phyloP scores from a whole-genome alignment of 495 filamentous ascomycete genomes.

The Xylaria castorea region DNA sequence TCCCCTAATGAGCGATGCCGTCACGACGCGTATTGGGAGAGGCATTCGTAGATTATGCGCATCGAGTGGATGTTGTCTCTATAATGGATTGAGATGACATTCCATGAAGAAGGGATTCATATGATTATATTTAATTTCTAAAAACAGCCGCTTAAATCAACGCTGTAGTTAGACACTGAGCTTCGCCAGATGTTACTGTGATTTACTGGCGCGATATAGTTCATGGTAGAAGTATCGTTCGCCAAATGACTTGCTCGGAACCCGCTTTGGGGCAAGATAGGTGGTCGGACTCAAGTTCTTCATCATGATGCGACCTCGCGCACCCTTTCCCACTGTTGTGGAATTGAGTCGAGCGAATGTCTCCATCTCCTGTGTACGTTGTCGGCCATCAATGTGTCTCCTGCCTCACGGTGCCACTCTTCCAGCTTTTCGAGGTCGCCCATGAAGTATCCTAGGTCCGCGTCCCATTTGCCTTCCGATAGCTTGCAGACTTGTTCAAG shows the following conservation, averaged over 20 bases:
- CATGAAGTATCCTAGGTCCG: constrained; percentile 41
- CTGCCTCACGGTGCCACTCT: constrained; percentile 40
- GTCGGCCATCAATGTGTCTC: constrained; percentile 33
- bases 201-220: not conserved
- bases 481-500: constrained; percentile 36
- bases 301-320: constrained; percentile 14
- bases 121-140: not conserved
- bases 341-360: constrained; percentile 37
- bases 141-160: not conserved
- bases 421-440: constrained; percentile 40
- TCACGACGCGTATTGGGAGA: not conserved
- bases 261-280: not conserved
- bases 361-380: constrained; percentile 32
- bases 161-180: not conserved
- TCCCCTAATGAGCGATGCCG: not conserved
- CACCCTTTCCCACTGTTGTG: constrained; percentile 35
- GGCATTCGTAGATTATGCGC: not conserved
- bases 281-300: not conserved
- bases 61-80: not conserved
- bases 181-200: not conserved
- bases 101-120: not conserved
- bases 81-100: not conserved
- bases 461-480: constrained; percentile 40
- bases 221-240: not conserved
- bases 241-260: not conserved